Conservation (phyloP, 768 basidiomycete species). For the Rubroboletus pulcherrimus region DNA sequence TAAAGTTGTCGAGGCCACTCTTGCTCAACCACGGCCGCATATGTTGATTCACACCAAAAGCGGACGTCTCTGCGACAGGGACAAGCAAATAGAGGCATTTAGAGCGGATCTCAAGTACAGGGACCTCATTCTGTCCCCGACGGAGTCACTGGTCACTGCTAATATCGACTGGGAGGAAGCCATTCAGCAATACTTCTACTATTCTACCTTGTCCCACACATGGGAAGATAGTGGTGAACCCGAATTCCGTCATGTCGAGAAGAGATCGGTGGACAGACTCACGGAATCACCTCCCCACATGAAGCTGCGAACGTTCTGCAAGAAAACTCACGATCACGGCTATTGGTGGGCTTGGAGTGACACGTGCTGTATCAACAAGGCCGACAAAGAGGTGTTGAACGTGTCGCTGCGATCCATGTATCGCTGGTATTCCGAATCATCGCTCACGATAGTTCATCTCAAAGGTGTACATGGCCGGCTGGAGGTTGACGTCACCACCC, state of each 20-base stretch:
- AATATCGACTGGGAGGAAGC: background rate
- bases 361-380: slow-evolving; percentile 27
- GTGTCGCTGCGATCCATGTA: slow-evolving; percentile 25
- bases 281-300: background rate
- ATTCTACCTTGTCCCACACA: slow-evolving; percentile 19
- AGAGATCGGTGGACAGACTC: slow-evolving; percentile 4
- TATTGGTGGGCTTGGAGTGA: slow-evolving; percentile 25
- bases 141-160: background rate
- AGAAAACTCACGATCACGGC: slow-evolving; percentile 1
- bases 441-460: slow-evolving; percentile 26
- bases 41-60: slow-evolving; percentile 15
- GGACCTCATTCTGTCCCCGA: slow-evolving; percentile 8
- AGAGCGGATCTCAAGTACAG: slow-evolving; percentile 12
- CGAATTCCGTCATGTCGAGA: background rate
- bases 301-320: slow-evolving; percentile 17
- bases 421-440: slow-evolving; percentile 22
- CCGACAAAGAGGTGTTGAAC: slow-evolving; percentile 9
- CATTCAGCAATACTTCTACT: slow-evolving; percentile 13
- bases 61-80: slow-evolving; percentile 11
- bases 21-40: slow-evolving; percentile 6
- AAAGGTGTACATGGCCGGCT: slow-evolving; percentile 5
- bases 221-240: slow-evolving; percentile 17
- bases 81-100: slow-evolving; percentile 7
- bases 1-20: background rate
- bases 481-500: background rate